Base-by-base conservation (phyloP, 2,329 filamentous ascomycete genomes). In the Pseudogymnoascus sp. region DNA sequence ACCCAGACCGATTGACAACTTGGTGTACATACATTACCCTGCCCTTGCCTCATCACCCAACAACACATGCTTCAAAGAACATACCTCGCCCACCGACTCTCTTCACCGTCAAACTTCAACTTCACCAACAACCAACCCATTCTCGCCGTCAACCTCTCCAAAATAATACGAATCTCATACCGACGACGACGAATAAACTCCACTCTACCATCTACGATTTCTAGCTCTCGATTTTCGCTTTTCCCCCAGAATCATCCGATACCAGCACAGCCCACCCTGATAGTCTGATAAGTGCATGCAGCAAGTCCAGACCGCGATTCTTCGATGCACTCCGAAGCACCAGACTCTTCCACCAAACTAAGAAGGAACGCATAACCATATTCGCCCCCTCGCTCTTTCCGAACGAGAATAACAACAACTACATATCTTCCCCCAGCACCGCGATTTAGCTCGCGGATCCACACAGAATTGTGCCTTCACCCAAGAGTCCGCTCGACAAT, bases 401-500 rank as follows among this genome's bases (percentile, higher is more conserved):
- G 40, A 44, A 44, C 40, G 40, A 44, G 9, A 44, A 44, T 17
- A 33, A 40, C 33, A 2, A 35, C 33, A n/a, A 38, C 40, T 44
- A 44, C 40, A 21, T 44, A 19, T 21, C 17, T 44, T 9, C 40
- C 40, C 40, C 40, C 40, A 44, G 19, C 40, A 21, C 40, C 40
- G 40, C 40, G 40, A 44, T 44, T 44, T 44, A 44, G 40, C 40
- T 44, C 40, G 40, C 40, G 40, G 40, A 13, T 44, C 40, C 40
- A 44, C 40, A 21, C 19, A 11, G 17, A 44, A 19, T 44, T 44
- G 40, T 44, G 40, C 40, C 40, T 44, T 44, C 40, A 44, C 17
- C 10, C 19, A 44, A 13, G 40, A 44, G 40, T 44, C 40, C 42
- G 53, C 53, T 60, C 26, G 26, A 60, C 66, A 62, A 63, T 71